phyloP scores from a whole-genome alignment of 371 early-diverging fungal genomes.

The Circinella minor region DNA sequence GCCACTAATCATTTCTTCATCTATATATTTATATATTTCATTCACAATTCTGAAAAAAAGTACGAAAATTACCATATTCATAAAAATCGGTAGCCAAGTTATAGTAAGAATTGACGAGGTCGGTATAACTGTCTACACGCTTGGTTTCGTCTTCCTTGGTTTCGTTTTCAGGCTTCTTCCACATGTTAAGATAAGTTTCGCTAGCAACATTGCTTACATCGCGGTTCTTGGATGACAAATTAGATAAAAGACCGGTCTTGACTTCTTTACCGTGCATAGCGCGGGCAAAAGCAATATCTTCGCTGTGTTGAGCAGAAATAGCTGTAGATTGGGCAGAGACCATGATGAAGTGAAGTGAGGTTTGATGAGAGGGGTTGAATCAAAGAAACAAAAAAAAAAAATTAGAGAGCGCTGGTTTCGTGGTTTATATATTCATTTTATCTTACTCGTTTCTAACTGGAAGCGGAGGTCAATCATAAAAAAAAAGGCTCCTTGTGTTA shows the following conservation, averaged over 20 bases:
- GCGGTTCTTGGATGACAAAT: slow-evolving; percentile 59
- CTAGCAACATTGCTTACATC: slow-evolving; percentile 59
- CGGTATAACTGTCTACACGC: slow-evolving; percentile 68
- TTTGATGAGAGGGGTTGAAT: slow-evolving; percentile 1
- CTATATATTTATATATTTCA: too few species aligned
- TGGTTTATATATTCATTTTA: neutral
- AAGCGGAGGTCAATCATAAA: too few species aligned
- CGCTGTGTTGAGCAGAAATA: slow-evolving; percentile 45
- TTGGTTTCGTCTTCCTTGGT: slow-evolving; percentile 55
- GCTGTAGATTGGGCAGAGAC: slow-evolving; percentile 24
- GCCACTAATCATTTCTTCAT: neutral
- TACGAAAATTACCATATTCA: slow-evolving; percentile 29
- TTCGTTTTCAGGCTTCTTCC: slow-evolving; percentile 58
- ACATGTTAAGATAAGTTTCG: slow-evolving; percentile 66
- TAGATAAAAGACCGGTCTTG: slow-evolving; percentile 54
- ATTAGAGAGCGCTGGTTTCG: neutral
- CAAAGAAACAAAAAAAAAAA: slow-evolving; percentile 4
- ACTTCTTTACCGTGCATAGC: slow-evolving; percentile 55
- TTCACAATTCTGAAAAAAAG: neutral
- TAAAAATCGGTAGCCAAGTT: slow-evolving; percentile 88
- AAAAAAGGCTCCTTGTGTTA: too few species aligned
- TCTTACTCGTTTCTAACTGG: neutral
- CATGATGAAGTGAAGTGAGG: slow-evolving; percentile 13
- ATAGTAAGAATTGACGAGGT: slow-evolving; percentile 80
- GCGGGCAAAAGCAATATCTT: slow-evolving; percentile 58